These are phyloP conservation scores for Chlorella sp. DNA, from an alignment of 139 green algal species.

Conservation along the genomic window DNA sequence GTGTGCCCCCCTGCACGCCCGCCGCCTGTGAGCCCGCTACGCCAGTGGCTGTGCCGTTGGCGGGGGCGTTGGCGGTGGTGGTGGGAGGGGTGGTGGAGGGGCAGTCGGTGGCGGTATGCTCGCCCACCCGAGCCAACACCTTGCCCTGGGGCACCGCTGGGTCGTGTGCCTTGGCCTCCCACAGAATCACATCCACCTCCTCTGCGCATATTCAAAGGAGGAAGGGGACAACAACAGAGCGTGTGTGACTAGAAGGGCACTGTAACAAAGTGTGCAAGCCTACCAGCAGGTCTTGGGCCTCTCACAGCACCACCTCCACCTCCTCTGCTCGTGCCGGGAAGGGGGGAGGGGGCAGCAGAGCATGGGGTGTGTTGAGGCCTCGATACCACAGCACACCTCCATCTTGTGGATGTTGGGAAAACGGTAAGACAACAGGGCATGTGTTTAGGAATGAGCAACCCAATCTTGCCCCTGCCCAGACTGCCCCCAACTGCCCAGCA, in stretches of 20 bases:
- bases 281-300: constrained; percentile 26
- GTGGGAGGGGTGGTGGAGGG: not conserved
- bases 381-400: no score
- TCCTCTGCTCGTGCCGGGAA: no score
- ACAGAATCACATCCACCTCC: constrained; percentile 48
- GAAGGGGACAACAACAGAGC: not conserved
- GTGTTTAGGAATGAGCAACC: no score
- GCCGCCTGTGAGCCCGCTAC: not conserved
- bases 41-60: not conserved
- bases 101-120: not conserved
- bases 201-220: not conserved
- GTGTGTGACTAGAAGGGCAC: not conserved
- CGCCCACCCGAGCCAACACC: constrained; percentile 42
- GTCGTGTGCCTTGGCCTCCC: constrained; percentile 49
- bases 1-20: no score
- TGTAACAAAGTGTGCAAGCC: no score
- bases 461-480: no score
- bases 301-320: constrained; percentile 52
- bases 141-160: constrained; percentile 55
- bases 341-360: not conserved
- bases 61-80: not conserved
- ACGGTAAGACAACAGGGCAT: no score
- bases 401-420: no score
- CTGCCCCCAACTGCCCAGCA: no score
- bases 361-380: no score